Evolutionary conservation across 2,329 filamentous ascomycete species (phyloP).

Genomic region (Penicillium occitanis): DNA sequence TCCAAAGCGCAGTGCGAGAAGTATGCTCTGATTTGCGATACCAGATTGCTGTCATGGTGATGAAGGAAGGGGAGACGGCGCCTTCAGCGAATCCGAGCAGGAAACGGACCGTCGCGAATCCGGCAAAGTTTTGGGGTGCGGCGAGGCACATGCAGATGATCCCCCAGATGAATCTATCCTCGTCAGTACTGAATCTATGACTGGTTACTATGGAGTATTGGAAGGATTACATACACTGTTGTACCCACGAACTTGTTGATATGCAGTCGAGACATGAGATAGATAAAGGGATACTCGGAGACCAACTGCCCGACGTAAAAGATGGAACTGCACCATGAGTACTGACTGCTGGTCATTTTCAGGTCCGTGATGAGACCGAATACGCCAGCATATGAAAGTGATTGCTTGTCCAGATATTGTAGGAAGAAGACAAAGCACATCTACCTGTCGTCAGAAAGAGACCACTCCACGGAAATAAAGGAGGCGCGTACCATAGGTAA

Average conservation of each 20-base stretch:
- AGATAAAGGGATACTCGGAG: conserved; percentile 53
- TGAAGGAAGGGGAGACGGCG: conserved; percentile 48
- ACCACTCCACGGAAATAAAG: neutral
- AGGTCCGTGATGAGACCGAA: conserved; percentile 50
- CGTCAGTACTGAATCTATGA: neutral
- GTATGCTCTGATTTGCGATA: conserved; percentile 43
- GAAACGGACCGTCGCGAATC: conserved; percentile 44
- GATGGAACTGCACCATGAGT: conserved; percentile 49
- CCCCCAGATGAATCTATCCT: conserved; percentile 44
- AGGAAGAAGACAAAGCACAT: conserved; percentile 48
- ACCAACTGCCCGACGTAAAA: conserved; percentile 46
- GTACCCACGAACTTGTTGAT: conserved; percentile 53
- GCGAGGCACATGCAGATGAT: conserved; percentile 48
- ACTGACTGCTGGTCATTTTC: conserved; percentile 47
- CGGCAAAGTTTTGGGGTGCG: conserved; percentile 42
- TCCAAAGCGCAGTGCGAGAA: conserved; percentile 40
- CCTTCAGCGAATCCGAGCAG: conserved; percentile 49
- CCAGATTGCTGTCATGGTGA: conserved; percentile 49
- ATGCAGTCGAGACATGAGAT: conserved; percentile 52
- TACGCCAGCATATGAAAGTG: conserved; percentile 49
- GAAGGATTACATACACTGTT: conserved; percentile 40
- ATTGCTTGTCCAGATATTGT: conserved; percentile 43
- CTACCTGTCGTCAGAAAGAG: conserved; percentile 21
- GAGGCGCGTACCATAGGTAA: conserved; percentile 26
- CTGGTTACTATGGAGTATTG: neutral